phyloP scores from a whole-genome alignment of 139 green algal species.

The Asterochloris erici region DNA sequence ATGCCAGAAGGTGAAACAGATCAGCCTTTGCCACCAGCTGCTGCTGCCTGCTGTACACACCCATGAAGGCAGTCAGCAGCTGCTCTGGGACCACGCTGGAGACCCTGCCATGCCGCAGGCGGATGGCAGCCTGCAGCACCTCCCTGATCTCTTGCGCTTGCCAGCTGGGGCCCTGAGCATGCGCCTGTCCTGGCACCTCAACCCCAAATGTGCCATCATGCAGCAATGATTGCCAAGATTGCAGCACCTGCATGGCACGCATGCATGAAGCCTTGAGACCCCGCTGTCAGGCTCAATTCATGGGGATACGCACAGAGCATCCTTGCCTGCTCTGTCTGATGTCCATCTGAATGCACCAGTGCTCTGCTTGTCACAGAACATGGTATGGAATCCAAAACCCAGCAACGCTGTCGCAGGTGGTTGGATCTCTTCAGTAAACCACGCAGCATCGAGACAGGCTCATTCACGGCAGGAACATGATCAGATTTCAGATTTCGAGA shows the following conservation, averaged over 20 bases:
- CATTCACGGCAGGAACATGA: too few species aligned
- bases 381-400: too few species aligned
- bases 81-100: slow-evolving; percentile 34
- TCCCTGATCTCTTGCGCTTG: slow-evolving; percentile 16
- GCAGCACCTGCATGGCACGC: not conserved
- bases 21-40: not conserved
- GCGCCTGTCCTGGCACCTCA: not conserved
- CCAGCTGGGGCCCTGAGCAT: not conserved
- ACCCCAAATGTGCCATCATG: not conserved
- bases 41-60: slow-evolving; percentile 16
- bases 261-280: too few species aligned
- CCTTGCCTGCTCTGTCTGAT: too few species aligned
- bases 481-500: too few species aligned
- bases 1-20: slow-evolving; percentile 35
- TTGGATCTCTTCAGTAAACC: too few species aligned
- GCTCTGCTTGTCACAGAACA: too few species aligned
- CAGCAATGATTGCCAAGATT: slow-evolving; percentile 11
- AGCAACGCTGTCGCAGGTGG: too few species aligned
- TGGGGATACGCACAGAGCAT: too few species aligned
- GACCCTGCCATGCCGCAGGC: slow-evolving; percentile 21
- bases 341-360: too few species aligned
- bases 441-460: too few species aligned
- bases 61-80: slow-evolving; percentile 24
- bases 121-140: slow-evolving; percentile 25
- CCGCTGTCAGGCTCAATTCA: too few species aligned